These are phyloP conservation scores for Gnetum montanum DNA, from an alignment of 75 land plant genomes.

Conservation along the genomic window DNA sequence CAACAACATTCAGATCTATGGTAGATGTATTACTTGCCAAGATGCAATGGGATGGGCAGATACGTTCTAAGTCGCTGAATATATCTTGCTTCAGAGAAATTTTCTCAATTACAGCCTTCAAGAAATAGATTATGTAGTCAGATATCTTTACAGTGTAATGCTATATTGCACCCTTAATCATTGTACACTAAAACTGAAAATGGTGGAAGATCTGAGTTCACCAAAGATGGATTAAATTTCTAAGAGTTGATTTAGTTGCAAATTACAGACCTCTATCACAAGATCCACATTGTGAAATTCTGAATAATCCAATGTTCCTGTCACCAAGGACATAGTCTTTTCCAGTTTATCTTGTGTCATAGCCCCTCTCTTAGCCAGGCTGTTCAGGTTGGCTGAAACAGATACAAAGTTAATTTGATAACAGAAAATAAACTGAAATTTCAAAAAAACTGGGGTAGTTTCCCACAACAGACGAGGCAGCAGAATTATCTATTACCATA, in stretches of 20 bases:
- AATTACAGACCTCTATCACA: conserved; percentile 90
- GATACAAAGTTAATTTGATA: conserved; percentile 1
- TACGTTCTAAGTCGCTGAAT: conserved; percentile 76
- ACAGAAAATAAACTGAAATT: not conserved
- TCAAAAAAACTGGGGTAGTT: no score
- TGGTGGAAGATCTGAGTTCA: not conserved
- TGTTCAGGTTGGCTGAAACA: conserved; percentile 59
- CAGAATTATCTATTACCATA: not conserved
- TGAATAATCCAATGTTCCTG: conserved; percentile 72
- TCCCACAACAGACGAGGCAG: not conserved
- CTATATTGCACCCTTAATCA: not conserved
- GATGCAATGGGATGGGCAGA: conserved; percentile 72
- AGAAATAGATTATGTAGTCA: no score
- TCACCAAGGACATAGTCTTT: conserved; percentile 53
- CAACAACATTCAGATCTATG: conserved; percentile 79
- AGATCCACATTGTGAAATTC: conserved; percentile 84
- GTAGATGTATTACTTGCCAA: conserved; percentile 95
- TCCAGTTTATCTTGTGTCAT: conserved; percentile 59
- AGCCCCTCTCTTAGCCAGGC: conserved; percentile 45
- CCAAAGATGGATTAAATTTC: not conserved
- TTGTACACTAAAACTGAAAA: not conserved
- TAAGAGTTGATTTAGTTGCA: not conserved
- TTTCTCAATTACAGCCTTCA: conserved; percentile 90
- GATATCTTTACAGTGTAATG: not conserved
- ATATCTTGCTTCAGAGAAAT: conserved; percentile 84